Conservation (phyloP, 2,329 filamentous ascomycete genomes). For the Aspergillus jensenii region DNA sequence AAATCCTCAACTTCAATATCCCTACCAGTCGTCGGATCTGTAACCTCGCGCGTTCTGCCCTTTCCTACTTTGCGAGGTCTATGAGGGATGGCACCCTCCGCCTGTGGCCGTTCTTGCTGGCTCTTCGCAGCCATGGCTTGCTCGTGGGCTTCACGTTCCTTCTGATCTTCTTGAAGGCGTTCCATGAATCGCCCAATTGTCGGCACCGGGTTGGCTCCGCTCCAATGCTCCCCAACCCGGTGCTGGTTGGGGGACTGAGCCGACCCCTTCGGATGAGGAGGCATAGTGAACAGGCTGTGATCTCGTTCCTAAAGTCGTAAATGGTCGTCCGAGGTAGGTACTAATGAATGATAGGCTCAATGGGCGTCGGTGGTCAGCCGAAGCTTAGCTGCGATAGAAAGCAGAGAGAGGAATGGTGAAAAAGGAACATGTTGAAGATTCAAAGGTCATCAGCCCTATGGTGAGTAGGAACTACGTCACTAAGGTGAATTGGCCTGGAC, state of each 20-base stretch:
- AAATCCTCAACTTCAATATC: slow-evolving; percentile 85
- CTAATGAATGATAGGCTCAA: background rate
- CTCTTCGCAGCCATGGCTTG: slow-evolving; percentile 9
- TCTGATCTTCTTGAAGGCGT: slow-evolving; percentile 76
- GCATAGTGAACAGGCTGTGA: slow-evolving; percentile 10
- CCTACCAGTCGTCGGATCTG: slow-evolving; percentile 83
- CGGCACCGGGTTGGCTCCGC: slow-evolving; percentile 77
- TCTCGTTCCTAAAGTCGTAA: background rate
- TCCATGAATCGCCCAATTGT: slow-evolving; percentile 84
- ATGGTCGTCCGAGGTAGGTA: too few relatives aligned
- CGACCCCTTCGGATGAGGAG: slow-evolving; percentile 14
- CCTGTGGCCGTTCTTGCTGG: slow-evolving; percentile 28
- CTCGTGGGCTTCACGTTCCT: slow-evolving; percentile 58
- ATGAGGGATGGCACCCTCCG: slow-evolving; percentile 52
- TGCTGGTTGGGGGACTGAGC: slow-evolving; percentile 34
- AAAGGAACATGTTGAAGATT: background rate
- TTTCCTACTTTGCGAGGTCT: slow-evolving; percentile 45
- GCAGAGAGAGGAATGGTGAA: background rate
- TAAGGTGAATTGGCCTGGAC: background rate
- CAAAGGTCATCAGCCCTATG: background rate
- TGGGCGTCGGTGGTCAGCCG: background rate
- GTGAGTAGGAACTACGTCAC: slow-evolving; percentile 4
- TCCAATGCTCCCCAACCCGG: slow-evolving; percentile 70
- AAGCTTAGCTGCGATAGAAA: background rate
- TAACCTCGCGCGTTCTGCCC: slow-evolving; percentile 61